Percentiles rank a stretch among this genome's conserved stretches.
Conservation (phyloP, 371 early-diverging fungal species). For the Nematocida major region DNA sequence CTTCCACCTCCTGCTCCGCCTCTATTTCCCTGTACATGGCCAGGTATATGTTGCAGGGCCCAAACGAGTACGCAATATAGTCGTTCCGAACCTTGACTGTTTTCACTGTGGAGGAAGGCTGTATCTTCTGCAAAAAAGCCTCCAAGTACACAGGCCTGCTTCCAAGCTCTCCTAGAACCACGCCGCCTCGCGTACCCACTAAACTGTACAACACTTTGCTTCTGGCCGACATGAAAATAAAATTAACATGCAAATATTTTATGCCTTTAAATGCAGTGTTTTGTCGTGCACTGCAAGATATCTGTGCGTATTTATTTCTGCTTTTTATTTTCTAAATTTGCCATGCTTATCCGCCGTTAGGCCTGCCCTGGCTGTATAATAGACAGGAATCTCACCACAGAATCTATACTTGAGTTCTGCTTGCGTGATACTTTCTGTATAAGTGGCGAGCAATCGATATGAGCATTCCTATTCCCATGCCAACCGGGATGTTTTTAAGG, state of each 20-base stretch:
- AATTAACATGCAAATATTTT: background rate
- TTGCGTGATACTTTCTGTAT: background rate
- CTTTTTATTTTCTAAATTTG: no score
- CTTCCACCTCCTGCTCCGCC: conserved; percentile 17
- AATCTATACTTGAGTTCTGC: no score
- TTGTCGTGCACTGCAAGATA: background rate
- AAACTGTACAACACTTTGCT: conserved; percentile 3
- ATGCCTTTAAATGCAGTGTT: background rate
- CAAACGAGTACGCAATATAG: conserved; percentile 9
- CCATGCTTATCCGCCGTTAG: no score
- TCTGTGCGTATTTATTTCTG: no score
- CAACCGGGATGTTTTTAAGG: conserved; percentile 2
- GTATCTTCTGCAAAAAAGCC: background rate
- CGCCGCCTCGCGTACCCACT: conserved; percentile 33
- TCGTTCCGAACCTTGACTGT: conserved; percentile 26
- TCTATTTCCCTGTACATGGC: conserved; percentile 31
- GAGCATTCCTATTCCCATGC: conserved; percentile 1
- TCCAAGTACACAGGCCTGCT: conserved; percentile 8
- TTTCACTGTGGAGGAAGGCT: background rate
- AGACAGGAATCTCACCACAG: no score
- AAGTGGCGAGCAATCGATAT: background rate
- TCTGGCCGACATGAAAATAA: background rate
- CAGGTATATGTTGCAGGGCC: conserved; percentile 20
- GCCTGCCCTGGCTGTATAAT: no score
- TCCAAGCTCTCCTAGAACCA: conserved; percentile 27